A percentile compares a stretch with the other conserved stretches of the same genome.
Conservation (phyloP, 176 grass and related monocot genomes). For the Bonia amplexicaulis region DNA sequence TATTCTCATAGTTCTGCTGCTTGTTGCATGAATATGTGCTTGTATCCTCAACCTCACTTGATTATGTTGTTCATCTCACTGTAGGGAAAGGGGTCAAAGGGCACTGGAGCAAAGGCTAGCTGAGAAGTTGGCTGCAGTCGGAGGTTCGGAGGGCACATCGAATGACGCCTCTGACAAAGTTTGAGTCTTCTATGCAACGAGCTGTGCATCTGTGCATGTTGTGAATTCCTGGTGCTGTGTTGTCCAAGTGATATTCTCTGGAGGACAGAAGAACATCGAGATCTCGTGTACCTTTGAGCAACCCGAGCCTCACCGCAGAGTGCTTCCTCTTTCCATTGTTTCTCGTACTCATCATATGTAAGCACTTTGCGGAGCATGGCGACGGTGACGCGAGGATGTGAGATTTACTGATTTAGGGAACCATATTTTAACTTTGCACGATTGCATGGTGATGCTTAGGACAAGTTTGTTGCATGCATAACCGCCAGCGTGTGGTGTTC, state of each 20-base stretch:
- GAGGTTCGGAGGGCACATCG: constrained; percentile 36
- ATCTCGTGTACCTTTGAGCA: not conserved
- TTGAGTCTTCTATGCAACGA: constrained; percentile 31
- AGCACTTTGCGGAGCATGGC: not conserved
- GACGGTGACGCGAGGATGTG: not conserved
- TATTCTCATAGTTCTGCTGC: not conserved
- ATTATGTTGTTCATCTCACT: constrained; percentile 12
- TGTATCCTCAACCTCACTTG: not conserved
- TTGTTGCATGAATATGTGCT: not conserved
- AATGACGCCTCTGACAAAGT: constrained; percentile 60
- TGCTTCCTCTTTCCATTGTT: not conserved
- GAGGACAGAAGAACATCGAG: not conserved
- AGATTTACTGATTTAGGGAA: not conserved
- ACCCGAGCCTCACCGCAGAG: not conserved
- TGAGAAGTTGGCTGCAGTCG: constrained; percentile 57
- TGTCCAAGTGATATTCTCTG: constrained; percentile 6
- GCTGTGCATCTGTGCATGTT: constrained; percentile 12
- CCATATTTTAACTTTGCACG: not conserved
- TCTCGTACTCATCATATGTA: not conserved
- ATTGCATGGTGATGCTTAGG: not conserved
- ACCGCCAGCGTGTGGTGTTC: not conserved
- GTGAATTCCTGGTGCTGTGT: constrained; percentile 9
- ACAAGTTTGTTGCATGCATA: not conserved
- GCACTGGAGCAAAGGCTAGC: constrained; percentile 93
- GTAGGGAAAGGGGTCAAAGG: constrained; percentile 90